These are phyloP conservation scores for Maudiozyma serrabonitensis DNA, from an alignment of 805 yeast genomes.

Conservation along the genomic window DNA sequence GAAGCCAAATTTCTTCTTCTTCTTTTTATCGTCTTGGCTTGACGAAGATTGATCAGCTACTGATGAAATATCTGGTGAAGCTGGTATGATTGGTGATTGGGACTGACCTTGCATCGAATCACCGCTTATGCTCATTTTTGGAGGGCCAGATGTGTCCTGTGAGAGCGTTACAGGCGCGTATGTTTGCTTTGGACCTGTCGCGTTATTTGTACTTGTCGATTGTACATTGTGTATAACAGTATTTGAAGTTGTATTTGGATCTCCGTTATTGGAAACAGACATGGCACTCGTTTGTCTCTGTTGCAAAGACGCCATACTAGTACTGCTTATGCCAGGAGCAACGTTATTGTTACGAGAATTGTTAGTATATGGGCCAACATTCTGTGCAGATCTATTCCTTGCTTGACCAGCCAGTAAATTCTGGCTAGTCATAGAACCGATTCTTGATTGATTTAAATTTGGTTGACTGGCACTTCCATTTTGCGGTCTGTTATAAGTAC, in stretches of 20 bases:
- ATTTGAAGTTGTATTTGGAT: slow-evolving; percentile 16
- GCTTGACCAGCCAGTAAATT: slow-evolving; percentile 10
- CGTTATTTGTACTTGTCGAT: slow-evolving; percentile 1
- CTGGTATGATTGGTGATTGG: background rate
- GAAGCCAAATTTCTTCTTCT: slow-evolving; percentile 26
- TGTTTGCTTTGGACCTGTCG: slow-evolving; percentile 3
- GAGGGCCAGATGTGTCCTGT: background rate
- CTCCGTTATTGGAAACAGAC: slow-evolving; percentile 13
- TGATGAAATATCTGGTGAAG: background rate
- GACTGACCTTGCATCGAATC: background rate
- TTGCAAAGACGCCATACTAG: slow-evolving; percentile 3
- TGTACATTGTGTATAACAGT: slow-evolving; percentile 16
- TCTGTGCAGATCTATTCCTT: slow-evolving; percentile 11
- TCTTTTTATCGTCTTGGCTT: slow-evolving; percentile 12
- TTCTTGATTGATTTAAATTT: slow-evolving; percentile 13
- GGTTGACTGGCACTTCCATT: slow-evolving; percentile 1
- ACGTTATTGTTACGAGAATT: background rate
- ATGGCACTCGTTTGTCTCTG: slow-evolving; percentile 22
- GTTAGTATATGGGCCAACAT: slow-evolving; percentile 1
- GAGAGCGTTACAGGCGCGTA: slow-evolving; percentile 1
- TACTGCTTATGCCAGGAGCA: background rate
- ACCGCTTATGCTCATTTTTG: background rate
- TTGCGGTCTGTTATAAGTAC: slow-evolving; percentile 7
- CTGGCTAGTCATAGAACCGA: slow-evolving; percentile 21
- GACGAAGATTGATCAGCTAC: background rate